Base-by-base conservation (phyloP, 306 rosid species). In the Luffa acutangula region DNA sequence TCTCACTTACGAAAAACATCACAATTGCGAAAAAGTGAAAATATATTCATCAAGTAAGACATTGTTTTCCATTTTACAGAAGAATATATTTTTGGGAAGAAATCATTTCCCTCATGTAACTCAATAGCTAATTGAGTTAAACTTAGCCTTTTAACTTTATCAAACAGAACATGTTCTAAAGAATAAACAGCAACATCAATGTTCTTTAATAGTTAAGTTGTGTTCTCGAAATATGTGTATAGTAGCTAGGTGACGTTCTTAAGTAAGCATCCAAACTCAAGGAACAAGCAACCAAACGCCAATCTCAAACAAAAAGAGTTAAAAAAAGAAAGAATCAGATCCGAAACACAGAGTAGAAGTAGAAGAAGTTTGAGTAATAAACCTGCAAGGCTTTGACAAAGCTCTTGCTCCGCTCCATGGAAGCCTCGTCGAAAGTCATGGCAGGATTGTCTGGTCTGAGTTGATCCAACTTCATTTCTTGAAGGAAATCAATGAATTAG, bases 351-450 rank as follows among this genome's bases (percentile, higher is more conserved):
- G 5, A 36, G 31, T 7, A n/a, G 36, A 15, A 64, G 6, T 20
- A 21, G 31, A 34, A 15, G 54, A 7, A 31, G 9, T 11, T 36
- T 0, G 67, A 80, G 77, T 78, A 13, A 18, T 25, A 70, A 77
- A 87, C 98, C 97, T 95, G 98, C 78, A 95, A 87, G 58, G 98
- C 94, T 42, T 87, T 86, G 83, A 92, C 88, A 80, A 95, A 95
- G 88, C 87, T 84, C 84, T 91, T 92, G 88, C 98, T 90, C 1
- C 89, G 89, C 51, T 92, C 97, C 98, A 94, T 94, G 66, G 96
- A 87, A 67, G 86, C 90, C 81, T 91, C 92, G 25, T 92, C 97
- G 83, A 92, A 91, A 49, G 97, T 89, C 97, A 85, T 94, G 63
- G 92, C 87, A 31, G 93, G 86, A 75, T 82, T 85, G 78, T 71